These are phyloP conservation scores for Termitomyces eurrhizus DNA, from an alignment of 768 basidiomycete species.

Conservation along the genomic window DNA sequence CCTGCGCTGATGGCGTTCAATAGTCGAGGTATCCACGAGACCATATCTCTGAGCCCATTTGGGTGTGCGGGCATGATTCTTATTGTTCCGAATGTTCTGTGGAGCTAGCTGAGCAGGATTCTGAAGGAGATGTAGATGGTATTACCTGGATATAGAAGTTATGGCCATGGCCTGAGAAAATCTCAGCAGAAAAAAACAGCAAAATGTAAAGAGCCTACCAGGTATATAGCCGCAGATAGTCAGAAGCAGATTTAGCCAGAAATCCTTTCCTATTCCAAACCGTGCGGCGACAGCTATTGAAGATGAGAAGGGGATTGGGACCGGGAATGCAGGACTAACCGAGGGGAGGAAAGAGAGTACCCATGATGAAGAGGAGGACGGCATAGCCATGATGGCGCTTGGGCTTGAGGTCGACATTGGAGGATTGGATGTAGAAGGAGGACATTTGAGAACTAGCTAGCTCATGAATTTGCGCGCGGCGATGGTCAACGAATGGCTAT, in stretches of 20 bases:
- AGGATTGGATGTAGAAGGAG: constrained; percentile 32
- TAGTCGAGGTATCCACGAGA: constrained; percentile 76
- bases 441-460: constrained; percentile 8
- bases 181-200: constrained; percentile 5
- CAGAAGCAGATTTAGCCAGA: constrained; percentile 84
- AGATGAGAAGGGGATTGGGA: constrained; percentile 5
- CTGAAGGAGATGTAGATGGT: constrained; percentile 7
- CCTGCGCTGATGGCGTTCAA: constrained; percentile 72
- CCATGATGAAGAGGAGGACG: constrained; percentile 78
- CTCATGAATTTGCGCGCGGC: background rate
- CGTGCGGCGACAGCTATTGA: constrained; percentile 82
- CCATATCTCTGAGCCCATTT: constrained; percentile 94
- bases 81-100: constrained; percentile 94
- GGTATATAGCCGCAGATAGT: constrained; percentile 93
- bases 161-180: constrained; percentile 70
- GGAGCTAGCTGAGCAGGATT: constrained; percentile 4
- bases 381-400: constrained; percentile 78
- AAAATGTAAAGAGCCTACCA: constrained; percentile 38
- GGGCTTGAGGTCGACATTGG: constrained; percentile 62
- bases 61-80: constrained; percentile 87
- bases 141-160: constrained; percentile 89
- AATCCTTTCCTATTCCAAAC: constrained; percentile 88
- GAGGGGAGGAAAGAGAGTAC: constrained; percentile 88
- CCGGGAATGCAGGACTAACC: constrained; percentile 43
- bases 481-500: background rate